Evolutionary conservation across 192 early-diverging fungal genomes (phyloP).

Genomic region (Irineochytrium annulatum): DNA sequence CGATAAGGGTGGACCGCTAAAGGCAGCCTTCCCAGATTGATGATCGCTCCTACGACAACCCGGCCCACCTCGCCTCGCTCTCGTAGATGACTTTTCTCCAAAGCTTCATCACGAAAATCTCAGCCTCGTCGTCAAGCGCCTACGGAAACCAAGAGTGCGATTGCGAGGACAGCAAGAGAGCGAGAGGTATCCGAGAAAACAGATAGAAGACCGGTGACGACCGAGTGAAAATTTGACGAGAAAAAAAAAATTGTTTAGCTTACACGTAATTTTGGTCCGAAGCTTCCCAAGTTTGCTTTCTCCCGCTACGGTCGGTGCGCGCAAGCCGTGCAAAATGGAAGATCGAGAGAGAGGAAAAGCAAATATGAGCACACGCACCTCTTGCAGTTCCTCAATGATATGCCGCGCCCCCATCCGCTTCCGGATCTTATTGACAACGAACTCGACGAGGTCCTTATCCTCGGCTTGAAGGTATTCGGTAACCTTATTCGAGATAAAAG

Average conservation of each 20-base stretch:
- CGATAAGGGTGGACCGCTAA: no score
- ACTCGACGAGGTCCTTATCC: slow-evolving; percentile 74
- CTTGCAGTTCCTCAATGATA: slow-evolving; percentile 73
- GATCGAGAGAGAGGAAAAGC: not conserved
- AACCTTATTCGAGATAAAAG: slow-evolving; percentile 77
- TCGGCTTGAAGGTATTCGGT: slow-evolving; percentile 74
- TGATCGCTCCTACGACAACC: slow-evolving; percentile 42
- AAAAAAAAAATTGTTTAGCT: not conserved
- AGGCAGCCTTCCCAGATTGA: no score
- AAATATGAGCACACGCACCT: slow-evolving; percentile 35
- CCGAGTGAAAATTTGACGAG: slow-evolving; percentile 3
- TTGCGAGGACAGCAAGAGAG: no score
- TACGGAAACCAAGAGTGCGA: no score
- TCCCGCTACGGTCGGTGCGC: no score
- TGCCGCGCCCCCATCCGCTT: slow-evolving; percentile 60
- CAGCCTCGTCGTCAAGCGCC: slow-evolving; percentile 85
- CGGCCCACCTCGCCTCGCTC: slow-evolving; percentile 62
- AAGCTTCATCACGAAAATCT: slow-evolving; percentile 78
- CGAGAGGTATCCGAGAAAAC: no score
- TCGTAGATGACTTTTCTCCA: slow-evolving; percentile 89
- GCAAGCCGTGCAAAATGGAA: not conserved
- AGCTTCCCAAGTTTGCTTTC: no score
- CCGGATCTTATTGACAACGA: slow-evolving; percentile 68
- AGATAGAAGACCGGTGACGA: no score
- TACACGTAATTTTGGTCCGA: no score